Percentiles rank a stretch among this genome's conserved stretches.
These are phyloP conservation scores for Apophysomyces elegans DNA, from an alignment of 371 early-diverging fungal genomes.

Conservation along the genomic window DNA sequence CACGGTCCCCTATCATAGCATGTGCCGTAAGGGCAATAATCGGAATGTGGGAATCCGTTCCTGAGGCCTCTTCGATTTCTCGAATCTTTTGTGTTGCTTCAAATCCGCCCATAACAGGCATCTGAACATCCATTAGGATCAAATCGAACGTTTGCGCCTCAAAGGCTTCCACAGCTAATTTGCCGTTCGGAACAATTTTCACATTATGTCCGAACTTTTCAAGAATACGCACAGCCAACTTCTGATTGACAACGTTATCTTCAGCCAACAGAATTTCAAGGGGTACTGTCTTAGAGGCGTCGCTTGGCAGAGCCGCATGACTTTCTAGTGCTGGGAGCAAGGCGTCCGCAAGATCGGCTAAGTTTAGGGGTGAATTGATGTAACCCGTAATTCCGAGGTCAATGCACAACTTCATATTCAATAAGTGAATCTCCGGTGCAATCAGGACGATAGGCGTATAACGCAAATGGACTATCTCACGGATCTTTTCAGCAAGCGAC, in stretches of 20 bases:
- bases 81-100: constrained; percentile 73
- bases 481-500: constrained; percentile 40
- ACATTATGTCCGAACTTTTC: constrained; percentile 75
- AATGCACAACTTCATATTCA: constrained; percentile 67
- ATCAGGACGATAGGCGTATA: constrained; percentile 68
- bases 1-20: constrained; percentile 78
- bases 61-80: constrained; percentile 53
- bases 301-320: constrained; percentile 59
- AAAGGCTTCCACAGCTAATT: constrained; percentile 72
- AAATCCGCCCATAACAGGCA: constrained; percentile 79
- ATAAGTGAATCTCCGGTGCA: constrained; percentile 43
- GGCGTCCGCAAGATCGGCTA: constrained; percentile 64
- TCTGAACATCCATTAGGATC: constrained; percentile 82
- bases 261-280: constrained; percentile 77
- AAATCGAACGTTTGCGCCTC: constrained; percentile 62
- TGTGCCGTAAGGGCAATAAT: constrained; percentile 80
- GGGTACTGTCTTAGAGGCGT: constrained; percentile 51
- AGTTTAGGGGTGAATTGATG: constrained; percentile 61
- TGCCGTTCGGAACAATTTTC: constrained; percentile 73
- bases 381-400: constrained; percentile 71
- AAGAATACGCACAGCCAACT: constrained; percentile 71
- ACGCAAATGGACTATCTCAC: constrained; percentile 54
- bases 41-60: constrained; percentile 59
- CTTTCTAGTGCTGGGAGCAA: constrained; percentile 70
- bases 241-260: constrained; percentile 83